Evolutionary conservation across 345 rosid genomes (phyloP), one percentile per base, ranked within the genome.

Genomic region (Hevea brasiliensis): DNA sequence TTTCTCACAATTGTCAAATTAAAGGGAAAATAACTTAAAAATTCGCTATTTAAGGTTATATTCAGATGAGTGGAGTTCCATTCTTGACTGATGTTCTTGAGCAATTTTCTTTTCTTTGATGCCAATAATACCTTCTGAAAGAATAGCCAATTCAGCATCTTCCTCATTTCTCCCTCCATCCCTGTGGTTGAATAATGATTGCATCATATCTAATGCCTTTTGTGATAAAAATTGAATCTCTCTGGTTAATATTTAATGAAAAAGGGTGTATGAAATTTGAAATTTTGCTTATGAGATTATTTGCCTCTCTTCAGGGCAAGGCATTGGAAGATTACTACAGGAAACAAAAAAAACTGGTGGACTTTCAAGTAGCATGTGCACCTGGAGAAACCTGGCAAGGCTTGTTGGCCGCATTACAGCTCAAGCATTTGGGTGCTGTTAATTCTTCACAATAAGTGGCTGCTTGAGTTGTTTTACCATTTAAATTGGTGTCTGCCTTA

Each of bases 331-430:
- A 91, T 23, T 89, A 95, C 82, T 95, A 95, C 82, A 73, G 75
- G 76, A 88, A 79, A 77, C 92, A 91, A 76, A 85, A 81, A 84
- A 92, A 92, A 76, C 96, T 95, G 56, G 70, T 95, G 2, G 87
- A 95, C 80, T 86, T 89, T 78, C 87, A 87, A 75, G 88, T 86
- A 27, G 86, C 84, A 15, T 80, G 75, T 76, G 94, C 88, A 32
- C 83, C 96, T 7, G 89, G 83, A 63, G 97, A 92, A 79, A 82
- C 92, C 66, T 95, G 99, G 99, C 87, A 84, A 35, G 89, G 97
- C 27, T 85, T 95, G 81, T 82, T 95, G 84, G 90, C 92, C 45
- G 97, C 92, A 8, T 79, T 95, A 51, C 96, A 81, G 79, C 92
- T 92, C 47, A 61, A 71, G 41, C 79, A 79, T 51, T 12, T 72